Evolutionary conservation across 176 grass and related monocot genomes (phyloP).

Genomic region (Echinochloa phyllopogon): DNA sequence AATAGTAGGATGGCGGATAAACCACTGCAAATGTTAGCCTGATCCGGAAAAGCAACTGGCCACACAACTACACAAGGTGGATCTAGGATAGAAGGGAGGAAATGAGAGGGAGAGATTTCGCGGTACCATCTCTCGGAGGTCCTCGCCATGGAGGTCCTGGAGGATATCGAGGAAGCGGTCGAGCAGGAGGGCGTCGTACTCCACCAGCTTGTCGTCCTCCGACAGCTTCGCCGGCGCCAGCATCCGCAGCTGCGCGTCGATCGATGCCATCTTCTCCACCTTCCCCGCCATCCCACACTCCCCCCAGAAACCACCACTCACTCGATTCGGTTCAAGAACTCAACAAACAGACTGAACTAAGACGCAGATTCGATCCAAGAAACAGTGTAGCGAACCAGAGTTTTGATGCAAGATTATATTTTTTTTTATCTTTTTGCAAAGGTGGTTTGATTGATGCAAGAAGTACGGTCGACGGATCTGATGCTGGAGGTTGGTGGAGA

Average conservation of each 20-base stretch:
- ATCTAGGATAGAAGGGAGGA: background rate
- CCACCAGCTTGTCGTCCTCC: conserved; percentile 71
- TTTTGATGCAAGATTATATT: background rate
- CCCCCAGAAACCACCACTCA: background rate
- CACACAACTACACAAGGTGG: background rate
- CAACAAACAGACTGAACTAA: background rate
- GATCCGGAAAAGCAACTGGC: background rate
- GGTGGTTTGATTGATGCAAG: background rate
- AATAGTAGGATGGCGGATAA: background rate
- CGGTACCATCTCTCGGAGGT: conserved; percentile 36
- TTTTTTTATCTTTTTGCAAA: background rate
- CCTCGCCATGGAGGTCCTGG: conserved; percentile 60
- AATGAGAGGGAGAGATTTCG: background rate
- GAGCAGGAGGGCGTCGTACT: conserved; percentile 73
- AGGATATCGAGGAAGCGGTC: conserved; percentile 80
- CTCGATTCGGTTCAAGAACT: background rate
- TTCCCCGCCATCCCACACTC: background rate
- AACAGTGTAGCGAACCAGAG: background rate
- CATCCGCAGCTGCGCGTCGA: conserved; percentile 44
- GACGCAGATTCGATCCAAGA: conserved; percentile 3
- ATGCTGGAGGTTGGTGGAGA: background rate
- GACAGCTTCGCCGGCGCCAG: conserved; percentile 45
- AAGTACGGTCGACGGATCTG: background rate
- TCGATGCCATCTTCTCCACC: conserved; percentile 43
- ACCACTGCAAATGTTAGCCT: background rate